A percentile compares a stretch with the other conserved stretches of the same genome.
phyloP scores from a whole-genome alignment of 2,329 filamentous ascomycete species.

The Graphilbum ipis-grandicollis region DNA sequence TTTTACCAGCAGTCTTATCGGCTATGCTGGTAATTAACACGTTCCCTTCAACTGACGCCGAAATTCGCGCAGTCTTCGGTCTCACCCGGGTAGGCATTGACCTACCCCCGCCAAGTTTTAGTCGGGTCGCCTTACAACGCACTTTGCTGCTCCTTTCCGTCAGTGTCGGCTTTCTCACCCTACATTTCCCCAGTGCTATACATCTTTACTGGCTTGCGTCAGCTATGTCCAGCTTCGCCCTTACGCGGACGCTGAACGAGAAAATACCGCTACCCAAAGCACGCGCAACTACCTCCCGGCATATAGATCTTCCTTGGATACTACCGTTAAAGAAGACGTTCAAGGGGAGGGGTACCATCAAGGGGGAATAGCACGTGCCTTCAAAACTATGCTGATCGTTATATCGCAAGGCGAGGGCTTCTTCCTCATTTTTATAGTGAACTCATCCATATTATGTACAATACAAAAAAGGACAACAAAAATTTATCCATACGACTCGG shows the following conservation, averaged over 20 bases:
- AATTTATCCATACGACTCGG: no score
- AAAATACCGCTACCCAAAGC: conserved; percentile 12
- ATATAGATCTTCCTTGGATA: conserved; percentile 8
- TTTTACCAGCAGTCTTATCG: conserved; percentile 26
- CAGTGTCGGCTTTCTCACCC: conserved; percentile 18
- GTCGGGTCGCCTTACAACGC: conserved; percentile 11
- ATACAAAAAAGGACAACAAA: no score
- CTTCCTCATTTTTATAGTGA: no score
- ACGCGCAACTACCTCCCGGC: conserved; percentile 9
- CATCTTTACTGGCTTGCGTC: conserved; percentile 27
- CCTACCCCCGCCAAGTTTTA: neutral
- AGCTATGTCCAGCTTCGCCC: conserved; percentile 11
- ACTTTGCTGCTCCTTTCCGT: conserved; percentile 14
- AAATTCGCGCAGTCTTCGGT: conserved; percentile 11
- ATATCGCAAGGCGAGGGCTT: no score
- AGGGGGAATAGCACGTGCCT: no score
- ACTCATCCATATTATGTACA: no score
- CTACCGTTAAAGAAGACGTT: no score
- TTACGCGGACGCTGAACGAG: conserved; percentile 9
- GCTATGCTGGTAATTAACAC: conserved; percentile 17
- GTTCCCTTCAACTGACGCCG: conserved; percentile 14
- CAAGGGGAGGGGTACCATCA: no score
- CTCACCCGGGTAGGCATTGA: conserved; percentile 1
- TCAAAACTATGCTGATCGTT: no score
- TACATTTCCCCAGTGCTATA: conserved; percentile 22